These are phyloP conservation scores for Botrytis elliptica DNA, from an alignment of 2,329 filamentous ascomycete species.

Conservation along the genomic window DNA sequence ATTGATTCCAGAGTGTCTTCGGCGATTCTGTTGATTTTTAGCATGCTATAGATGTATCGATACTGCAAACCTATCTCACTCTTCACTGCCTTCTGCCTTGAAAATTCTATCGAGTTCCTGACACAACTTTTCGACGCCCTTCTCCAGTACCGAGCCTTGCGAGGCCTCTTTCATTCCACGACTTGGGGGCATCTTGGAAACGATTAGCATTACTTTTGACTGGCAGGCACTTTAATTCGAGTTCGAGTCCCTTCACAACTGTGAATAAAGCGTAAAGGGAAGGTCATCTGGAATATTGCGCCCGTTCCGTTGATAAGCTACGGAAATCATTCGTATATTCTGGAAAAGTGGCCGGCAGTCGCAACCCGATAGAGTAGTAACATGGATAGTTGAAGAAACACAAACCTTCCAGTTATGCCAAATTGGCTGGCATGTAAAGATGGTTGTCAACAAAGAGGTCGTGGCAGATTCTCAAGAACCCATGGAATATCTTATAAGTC, in stretches of 20 bases:
- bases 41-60: neutral
- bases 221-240: neutral
- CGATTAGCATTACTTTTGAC: neutral
- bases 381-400: neutral
- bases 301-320: neutral
- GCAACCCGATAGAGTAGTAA: neutral
- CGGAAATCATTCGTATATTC: neutral
- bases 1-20: slow-evolving; percentile 1
- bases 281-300: neutral
- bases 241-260: neutral
- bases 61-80: neutral
- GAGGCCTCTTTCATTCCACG: neutral
- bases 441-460: neutral
- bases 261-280: neutral
- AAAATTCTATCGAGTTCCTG: neutral
- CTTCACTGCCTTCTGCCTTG: neutral
- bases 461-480: neutral
- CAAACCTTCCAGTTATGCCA: neutral
- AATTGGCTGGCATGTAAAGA: neutral
- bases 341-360: neutral
- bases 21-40: slow-evolving; percentile 2
- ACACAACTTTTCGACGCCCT: neutral
- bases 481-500: neutral
- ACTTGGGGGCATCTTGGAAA: slow-evolving; percentile 12
- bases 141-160: neutral